Base-by-base conservation (phyloP, 1,139 yeast species). In the Wickerhamiella pararugosa region DNA sequence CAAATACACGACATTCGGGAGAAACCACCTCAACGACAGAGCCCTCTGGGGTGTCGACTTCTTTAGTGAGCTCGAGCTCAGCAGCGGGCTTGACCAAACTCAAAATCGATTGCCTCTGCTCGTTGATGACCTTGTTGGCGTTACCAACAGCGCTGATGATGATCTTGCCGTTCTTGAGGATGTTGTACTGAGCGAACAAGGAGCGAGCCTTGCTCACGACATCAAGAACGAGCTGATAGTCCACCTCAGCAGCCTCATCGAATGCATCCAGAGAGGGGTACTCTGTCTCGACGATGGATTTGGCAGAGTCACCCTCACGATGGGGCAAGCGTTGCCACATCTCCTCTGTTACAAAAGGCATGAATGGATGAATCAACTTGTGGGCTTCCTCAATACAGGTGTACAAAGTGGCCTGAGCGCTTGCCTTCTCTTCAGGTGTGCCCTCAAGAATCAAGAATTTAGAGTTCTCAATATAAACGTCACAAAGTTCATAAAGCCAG, bases 261-360 rank as follows among this genome's bases (percentile, higher is more conserved):
- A 72, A 72, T 40, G 67, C 55, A 44, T 67, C 67, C 62, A 69
- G 81, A 45, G 65, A 71, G 46, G 98, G 98, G 66, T 77, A 90
- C 43, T 69, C 56, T 37, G 96, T 94, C 57, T 75, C 74, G 44
- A 76, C 76, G 58, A 90, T 83, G 15, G 51, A 39, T n/a, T 94
- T 73, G 40, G 65, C 67, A 25, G 82, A 68, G 56, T 83, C 95
- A 43, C 76, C 67, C 21, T 75, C 74, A 60, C 96, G 77, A 58
- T 83, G 79, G 53, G 98, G 97, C 57, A 90, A 69, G 66, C 97
- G 83, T 67, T 90, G 98, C 97, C 96, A 90, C 81, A 90, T 75
- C 69, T 90, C 98, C 66, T 90, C 98, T 41, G 97, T 78, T 51
- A 90, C 70, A 61, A 75, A 90, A 40, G 98, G 98, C 98, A 90